phyloP scores from a whole-genome alignment of 2,329 filamentous ascomycete genomes.

The Neofusicoccum ribis region DNA sequence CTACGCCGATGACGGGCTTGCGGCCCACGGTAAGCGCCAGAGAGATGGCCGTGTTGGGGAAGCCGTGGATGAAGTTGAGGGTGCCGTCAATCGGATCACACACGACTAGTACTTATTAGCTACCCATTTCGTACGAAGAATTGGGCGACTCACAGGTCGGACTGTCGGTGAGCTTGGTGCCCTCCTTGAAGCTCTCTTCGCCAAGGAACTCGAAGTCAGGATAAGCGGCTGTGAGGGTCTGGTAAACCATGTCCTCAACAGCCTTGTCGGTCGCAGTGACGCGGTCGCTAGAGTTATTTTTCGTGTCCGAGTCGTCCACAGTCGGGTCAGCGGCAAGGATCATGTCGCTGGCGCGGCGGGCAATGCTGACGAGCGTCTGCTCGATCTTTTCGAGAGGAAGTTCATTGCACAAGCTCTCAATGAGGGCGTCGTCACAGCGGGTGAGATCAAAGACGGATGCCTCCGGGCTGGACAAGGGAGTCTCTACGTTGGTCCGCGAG shows the following conservation, averaged over 20 bases:
- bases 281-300: conserved; percentile 49
- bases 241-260: conserved; percentile 53
- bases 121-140: too few relatives aligned
- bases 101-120: conserved; percentile 24
- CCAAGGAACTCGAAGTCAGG: conserved; percentile 46
- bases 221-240: conserved; percentile 44
- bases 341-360: conserved; percentile 32
- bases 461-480: conserved; percentile 4
- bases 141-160: conserved; percentile 28
- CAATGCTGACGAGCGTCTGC: conserved; percentile 23
- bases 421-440: conserved; percentile 7
- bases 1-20: conserved; percentile 36
- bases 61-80: conserved; percentile 41
- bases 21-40: conserved; percentile 34
- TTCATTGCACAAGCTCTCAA: background rate
- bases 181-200: conserved; percentile 37
- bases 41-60: conserved; percentile 38
- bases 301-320: conserved; percentile 29
- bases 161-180: conserved; percentile 30
- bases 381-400: background rate
- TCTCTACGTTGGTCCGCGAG: background rate
- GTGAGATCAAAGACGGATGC: background rate
- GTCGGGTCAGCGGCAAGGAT: conserved; percentile 35
- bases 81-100: conserved; percentile 43
- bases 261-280: conserved; percentile 58